phyloP scores from a whole-genome alignment of 2,329 filamentous ascomycete genomes.

The Fusarium hostae region DNA sequence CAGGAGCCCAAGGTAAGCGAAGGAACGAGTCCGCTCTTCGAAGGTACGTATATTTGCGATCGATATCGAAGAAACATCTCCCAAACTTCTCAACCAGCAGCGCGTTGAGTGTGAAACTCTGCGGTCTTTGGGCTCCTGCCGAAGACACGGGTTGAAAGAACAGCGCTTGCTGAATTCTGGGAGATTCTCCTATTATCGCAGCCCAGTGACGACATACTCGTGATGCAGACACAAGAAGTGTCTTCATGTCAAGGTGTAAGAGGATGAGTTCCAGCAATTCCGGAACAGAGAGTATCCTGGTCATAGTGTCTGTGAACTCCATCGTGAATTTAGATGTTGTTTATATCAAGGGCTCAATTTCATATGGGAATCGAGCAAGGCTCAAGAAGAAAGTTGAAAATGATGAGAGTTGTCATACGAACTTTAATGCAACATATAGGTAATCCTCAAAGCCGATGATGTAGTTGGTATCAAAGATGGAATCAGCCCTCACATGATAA shows the following conservation, averaged over 20 bases:
- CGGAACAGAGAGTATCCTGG: slow-evolving; percentile 10
- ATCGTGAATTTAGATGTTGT: not conserved
- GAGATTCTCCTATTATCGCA: slow-evolving; percentile 11
- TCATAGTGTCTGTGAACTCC: not conserved
- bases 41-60: slow-evolving; percentile 9
- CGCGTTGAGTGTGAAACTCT: slow-evolving; percentile 18
- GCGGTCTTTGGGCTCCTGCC: not conserved
- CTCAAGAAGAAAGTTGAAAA: not conserved
- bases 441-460: not conserved
- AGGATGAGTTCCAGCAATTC: slow-evolving; percentile 46
- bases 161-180: slow-evolving; percentile 23
- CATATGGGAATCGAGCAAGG: not conserved
- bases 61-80: slow-evolving; percentile 30
- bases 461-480: not conserved
- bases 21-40: slow-evolving; percentile 35
- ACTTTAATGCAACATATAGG: not conserved
- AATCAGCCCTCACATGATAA: not conserved
- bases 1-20: slow-evolving; percentile 32
- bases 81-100: slow-evolving; percentile 36
- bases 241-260: slow-evolving; percentile 41
- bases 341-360: not conserved
- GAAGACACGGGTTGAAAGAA: slow-evolving; percentile 20
- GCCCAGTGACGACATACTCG: slow-evolving; percentile 43
- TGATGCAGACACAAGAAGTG: slow-evolving; percentile 41
- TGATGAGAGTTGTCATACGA: not conserved